Conservation (phyloP, 2,329 filamentous ascomycete species). For the Pseudogymnoascus sp. region DNA sequence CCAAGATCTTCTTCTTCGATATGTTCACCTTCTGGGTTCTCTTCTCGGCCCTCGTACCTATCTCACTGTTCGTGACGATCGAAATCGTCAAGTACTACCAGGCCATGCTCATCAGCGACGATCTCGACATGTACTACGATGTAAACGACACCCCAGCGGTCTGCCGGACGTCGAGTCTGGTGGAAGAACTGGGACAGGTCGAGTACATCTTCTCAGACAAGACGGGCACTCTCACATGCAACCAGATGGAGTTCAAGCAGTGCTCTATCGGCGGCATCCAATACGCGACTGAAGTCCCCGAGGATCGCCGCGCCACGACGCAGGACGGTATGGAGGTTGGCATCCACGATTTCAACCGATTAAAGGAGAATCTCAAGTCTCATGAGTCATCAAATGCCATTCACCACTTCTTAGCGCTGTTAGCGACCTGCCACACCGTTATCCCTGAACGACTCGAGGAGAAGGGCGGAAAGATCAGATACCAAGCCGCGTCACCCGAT, state of each 20-base stretch:
- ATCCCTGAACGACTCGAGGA: slow-evolving; percentile 84
- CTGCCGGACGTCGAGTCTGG: slow-evolving; percentile 89
- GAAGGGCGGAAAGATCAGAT: slow-evolving; percentile 77
- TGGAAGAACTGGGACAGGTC: slow-evolving; percentile 95
- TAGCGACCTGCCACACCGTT: slow-evolving; percentile 91
- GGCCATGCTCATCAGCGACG: slow-evolving; percentile 94
- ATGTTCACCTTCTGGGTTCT: slow-evolving; percentile 98
- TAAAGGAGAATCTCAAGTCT: slow-evolving; percentile 51
- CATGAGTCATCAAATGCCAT: slow-evolving; percentile 54
- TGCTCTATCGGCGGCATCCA: slow-evolving; percentile 88
- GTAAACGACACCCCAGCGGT: slow-evolving; percentile 92
- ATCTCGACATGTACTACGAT: slow-evolving; percentile 96
- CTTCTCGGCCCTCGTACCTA: slow-evolving; percentile 92
- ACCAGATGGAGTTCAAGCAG: slow-evolving; percentile 98
- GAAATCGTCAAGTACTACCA: slow-evolving; percentile 98
- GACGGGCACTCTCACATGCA: slow-evolving; percentile 94
- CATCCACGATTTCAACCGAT: slow-evolving; percentile 58
- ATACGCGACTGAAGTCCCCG: slow-evolving; percentile 85
- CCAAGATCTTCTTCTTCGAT: slow-evolving; percentile 80
- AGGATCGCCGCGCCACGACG: slow-evolving; percentile 75
- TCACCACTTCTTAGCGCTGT: slow-evolving; percentile 77
- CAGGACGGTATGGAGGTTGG: slow-evolving; percentile 68
- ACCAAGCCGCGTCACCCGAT: slow-evolving; percentile 94
- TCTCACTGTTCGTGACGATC: slow-evolving; percentile 94
- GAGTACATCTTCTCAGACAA: slow-evolving; percentile 99